Evolutionary conservation across 2,329 filamentous ascomycete genomes (phyloP).

Genomic region (Trichophyton verrucosum): DNA sequence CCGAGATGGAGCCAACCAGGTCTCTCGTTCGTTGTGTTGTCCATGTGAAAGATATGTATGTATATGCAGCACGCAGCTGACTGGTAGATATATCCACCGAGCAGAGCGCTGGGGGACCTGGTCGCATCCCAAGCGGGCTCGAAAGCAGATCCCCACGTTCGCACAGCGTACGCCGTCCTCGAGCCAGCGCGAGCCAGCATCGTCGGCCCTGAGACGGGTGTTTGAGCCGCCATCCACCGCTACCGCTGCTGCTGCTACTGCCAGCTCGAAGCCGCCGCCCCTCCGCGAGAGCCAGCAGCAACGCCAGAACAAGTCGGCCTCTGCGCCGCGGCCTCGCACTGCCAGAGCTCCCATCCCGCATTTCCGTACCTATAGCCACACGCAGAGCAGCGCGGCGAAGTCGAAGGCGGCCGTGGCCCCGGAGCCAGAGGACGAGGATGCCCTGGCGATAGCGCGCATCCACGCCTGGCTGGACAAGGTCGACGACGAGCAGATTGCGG

Average conservation of each 20-base stretch:
- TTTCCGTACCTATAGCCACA: neutral
- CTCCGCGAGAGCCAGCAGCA: neutral
- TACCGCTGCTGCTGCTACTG: neutral
- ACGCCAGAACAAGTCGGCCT: neutral
- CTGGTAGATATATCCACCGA: neutral
- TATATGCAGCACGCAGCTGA: neutral
- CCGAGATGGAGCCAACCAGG: neutral
- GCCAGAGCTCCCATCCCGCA: neutral
- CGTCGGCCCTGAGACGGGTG: neutral
- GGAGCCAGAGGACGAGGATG: constrained; percentile 1
- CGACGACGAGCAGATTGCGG: neutral
- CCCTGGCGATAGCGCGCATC: neutral
- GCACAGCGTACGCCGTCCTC: neutral
- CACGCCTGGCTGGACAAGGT: constrained; percentile 5
- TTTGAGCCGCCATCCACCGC: neutral
- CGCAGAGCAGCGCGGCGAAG: constrained; percentile 1
- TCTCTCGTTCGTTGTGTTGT: neutral
- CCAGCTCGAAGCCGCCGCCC: neutral
- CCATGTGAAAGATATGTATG: no score
- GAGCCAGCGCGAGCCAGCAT: neutral
- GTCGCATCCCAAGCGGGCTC: constrained; percentile 2
- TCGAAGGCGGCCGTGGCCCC: neutral
- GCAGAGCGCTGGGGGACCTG: constrained; percentile 3
- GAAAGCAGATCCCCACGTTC: neutral
- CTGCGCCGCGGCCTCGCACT: neutral